Base-by-base conservation (phyloP, 1,139 yeast species). In the Suhomyces ambrosiae region DNA sequence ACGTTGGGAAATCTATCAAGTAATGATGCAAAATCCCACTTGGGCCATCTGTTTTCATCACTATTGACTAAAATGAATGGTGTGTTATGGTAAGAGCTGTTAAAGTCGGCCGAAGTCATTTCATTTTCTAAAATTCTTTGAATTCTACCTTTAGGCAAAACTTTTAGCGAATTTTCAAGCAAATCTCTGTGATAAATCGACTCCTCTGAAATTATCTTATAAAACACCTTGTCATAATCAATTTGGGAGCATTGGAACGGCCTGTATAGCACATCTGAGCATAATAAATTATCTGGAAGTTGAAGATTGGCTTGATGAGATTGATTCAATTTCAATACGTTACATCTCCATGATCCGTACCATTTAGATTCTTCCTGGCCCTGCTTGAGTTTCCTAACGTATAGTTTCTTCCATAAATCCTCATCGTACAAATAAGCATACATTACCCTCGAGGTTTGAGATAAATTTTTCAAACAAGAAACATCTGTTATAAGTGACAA, bases 161-260 rank as follows among this genome's bases (percentile, higher is more conserved):
- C 37, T 21, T 56, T 48, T 15, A 52, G 41, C 7, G 41, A 44
- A 29, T 48, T 43, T 32, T 43, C 32, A 28, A 49, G 40, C 3
- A 59, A 52, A 29, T 61, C 65, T 12, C 50, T 49, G 41, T 61
- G 63, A 40, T 59, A 58, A 2, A 43, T 49, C 30, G 59, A 59
- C 49, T 80, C 83, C 44, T 77, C 80, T 9, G 58, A 58, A 5
- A 79, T 69, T 3, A 80, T 56, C 35, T 68, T 72, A 16, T 60
- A 52, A 51, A 81, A 80, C 1, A 80, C 48, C 21, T 56, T 49
- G 14, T 52, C 47, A 53, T 85, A 86, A 53, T 85, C 74, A 14
- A 86, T 70, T 50, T 83, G 86, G 1, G 90, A 72, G 48, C 92
- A 82, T 53, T 86, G 92, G 53, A 74, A 86, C 2, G 96, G 96